phyloP scores from a whole-genome alignment of 1,284 basidiomycete genomes.

The Lentinula novae-zelandiae region DNA sequence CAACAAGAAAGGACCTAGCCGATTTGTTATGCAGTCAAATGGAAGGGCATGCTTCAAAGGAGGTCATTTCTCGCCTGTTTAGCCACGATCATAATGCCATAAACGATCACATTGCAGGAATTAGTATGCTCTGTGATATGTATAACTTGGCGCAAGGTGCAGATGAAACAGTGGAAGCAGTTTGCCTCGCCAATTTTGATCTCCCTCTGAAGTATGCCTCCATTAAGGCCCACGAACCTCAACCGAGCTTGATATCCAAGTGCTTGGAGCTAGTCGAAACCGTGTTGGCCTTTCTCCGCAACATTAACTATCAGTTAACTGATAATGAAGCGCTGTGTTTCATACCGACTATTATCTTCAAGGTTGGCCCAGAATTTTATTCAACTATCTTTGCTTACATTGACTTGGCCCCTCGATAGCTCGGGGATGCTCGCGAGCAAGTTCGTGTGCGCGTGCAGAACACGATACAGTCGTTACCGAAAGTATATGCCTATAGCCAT shows the following conservation, averaged over 20 bases:
- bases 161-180: constrained; percentile 58
- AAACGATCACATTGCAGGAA: constrained; percentile 84
- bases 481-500: constrained; percentile 86
- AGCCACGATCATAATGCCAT: constrained; percentile 96
- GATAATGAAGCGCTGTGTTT: constrained; percentile 90
- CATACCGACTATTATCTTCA: constrained; percentile 87
- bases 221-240: constrained; percentile 88
- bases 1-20: constrained; percentile 82
- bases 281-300: constrained; percentile 71
- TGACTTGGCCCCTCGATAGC: constrained; percentile 36
- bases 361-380: constrained; percentile 50
- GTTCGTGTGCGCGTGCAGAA: constrained; percentile 68
- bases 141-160: constrained; percentile 58
- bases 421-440: constrained; percentile 79
- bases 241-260: constrained; percentile 87
- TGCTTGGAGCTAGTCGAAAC: constrained; percentile 88
- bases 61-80: constrained; percentile 81
- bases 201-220: constrained; percentile 93
- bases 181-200: constrained; percentile 90
- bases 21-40: constrained; percentile 90
- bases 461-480: constrained; percentile 70
- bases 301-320: constrained; percentile 74
- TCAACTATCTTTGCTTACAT: constrained; percentile 2
- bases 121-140: constrained; percentile 74
- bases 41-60: constrained; percentile 79